Percentiles rank a stretch among this genome's conserved stretches.
These are phyloP conservation scores for Ascosphaera apis DNA, from an alignment of 2,329 filamentous ascomycete species.

Conservation along the genomic window DNA sequence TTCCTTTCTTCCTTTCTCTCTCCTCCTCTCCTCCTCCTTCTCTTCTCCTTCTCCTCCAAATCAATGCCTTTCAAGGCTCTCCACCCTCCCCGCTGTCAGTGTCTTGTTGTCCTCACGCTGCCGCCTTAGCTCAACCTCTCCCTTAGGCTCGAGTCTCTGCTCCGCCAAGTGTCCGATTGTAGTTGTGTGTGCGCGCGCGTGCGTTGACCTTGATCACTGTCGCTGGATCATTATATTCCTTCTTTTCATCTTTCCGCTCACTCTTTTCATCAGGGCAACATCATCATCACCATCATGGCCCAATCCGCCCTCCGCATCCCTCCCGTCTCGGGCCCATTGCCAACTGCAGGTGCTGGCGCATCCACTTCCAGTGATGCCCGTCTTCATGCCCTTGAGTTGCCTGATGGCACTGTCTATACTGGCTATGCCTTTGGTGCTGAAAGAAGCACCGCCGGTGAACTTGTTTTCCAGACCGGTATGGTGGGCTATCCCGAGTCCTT, in stretches of 20 bases:
- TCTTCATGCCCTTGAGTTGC: constrained; percentile 68
- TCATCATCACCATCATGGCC: constrained; percentile 4
- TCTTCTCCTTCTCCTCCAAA: constrained; percentile 2
- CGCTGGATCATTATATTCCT: constrained; percentile 8
- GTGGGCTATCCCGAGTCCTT: constrained; percentile 93
- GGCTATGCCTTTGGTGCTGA: constrained; percentile 91
- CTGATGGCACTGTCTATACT: constrained; percentile 77
- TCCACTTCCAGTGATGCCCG: constrained; percentile 11
- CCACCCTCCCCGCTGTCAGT: not conserved
- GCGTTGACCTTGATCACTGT: constrained; percentile 2
- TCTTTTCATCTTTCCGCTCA: constrained; percentile 2
- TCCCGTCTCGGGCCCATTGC: constrained; percentile 3
- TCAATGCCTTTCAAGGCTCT: not conserved
- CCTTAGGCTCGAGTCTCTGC: no score
- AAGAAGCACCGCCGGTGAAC: constrained; percentile 84
- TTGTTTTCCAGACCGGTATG: constrained; percentile 99
- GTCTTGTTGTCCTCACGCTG: not conserved
- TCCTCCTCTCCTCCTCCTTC: constrained; percentile 2
- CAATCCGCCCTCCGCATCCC: constrained; percentile 7
- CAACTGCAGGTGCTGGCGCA: constrained; percentile 10
- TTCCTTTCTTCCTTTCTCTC: constrained; percentile 8
- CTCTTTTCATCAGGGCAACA: constrained; percentile 9
- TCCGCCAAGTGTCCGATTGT: not conserved
- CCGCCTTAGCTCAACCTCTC: not conserved
- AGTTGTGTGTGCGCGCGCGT: not conserved